Conservation (phyloP, 768 basidiomycete species). For the Podaxis rugospora region DNA sequence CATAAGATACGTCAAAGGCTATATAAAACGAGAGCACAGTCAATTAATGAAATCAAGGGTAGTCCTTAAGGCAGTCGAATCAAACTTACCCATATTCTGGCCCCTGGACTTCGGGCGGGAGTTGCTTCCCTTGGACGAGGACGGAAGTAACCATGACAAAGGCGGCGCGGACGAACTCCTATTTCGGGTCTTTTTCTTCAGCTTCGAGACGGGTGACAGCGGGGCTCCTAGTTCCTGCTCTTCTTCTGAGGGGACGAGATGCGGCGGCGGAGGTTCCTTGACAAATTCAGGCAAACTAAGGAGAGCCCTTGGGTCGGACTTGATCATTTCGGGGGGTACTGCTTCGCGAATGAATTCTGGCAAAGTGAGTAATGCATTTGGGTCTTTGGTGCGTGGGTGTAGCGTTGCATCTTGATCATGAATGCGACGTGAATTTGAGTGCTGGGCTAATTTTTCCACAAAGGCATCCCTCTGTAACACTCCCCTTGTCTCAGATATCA, state of each 20-base stretch:
- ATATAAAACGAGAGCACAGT: constrained; percentile 14
- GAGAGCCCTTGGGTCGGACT: constrained; percentile 38
- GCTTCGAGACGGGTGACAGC: constrained; percentile 16
- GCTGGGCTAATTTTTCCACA: constrained; percentile 66
- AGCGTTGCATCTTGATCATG: constrained; percentile 76
- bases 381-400: constrained; percentile 39
- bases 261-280: constrained; percentile 38
- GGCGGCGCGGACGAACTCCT: constrained; percentile 62
- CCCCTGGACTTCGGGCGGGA: constrained; percentile 18
- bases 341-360: constrained; percentile 63
- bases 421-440: constrained; percentile 70
- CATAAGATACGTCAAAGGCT: constrained; percentile 44
- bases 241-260: constrained; percentile 16
- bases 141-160: constrained; percentile 50
- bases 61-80: neutral
- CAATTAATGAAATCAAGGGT: neutral
- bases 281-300: constrained; percentile 59
- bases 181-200: constrained; percentile 31
- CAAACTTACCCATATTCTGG: constrained; percentile 16
- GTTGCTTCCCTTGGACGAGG: constrained; percentile 22
- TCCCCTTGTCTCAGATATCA: constrained; percentile 9
- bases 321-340: constrained; percentile 29
- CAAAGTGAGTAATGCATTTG: constrained; percentile 48
- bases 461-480: constrained; percentile 61
- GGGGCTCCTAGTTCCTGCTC: constrained; percentile 10